A percentile compares a stretch with the other conserved stretches of the same genome.
phyloP scores from a whole-genome alignment of 805 yeast species.

The Saccharomycopsis babjevae region DNA sequence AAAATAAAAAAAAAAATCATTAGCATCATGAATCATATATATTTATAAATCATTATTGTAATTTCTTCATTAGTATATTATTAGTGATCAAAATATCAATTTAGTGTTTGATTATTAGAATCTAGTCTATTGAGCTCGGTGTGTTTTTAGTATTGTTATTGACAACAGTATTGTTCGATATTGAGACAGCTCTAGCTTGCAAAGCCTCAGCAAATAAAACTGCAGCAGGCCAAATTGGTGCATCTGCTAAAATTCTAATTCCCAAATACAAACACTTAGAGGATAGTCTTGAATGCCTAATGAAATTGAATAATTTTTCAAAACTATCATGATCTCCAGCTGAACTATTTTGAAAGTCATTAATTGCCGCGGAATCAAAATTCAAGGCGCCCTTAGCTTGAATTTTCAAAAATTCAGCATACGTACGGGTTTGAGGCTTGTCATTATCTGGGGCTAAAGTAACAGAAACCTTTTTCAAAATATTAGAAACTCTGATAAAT shows the following conservation, averaged over 20 bases:
- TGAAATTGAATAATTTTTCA: conserved; percentile 36
- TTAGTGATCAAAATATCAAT: not conserved
- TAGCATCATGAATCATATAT: not conserved
- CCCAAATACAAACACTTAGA: conserved; percentile 57
- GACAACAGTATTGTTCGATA: conserved; percentile 14
- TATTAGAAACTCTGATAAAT: conserved; percentile 55
- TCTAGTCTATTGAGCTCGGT: not conserved
- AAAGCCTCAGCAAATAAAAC: conserved; percentile 71
- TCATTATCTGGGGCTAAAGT: conserved; percentile 43
- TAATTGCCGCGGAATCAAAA: conserved; percentile 36
- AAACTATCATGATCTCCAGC: conserved; percentile 33
- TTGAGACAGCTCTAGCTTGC: conserved; percentile 47
- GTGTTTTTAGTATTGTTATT: not conserved
- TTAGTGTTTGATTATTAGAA: not conserved
- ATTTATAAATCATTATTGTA: not conserved
- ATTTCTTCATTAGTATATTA: not conserved
- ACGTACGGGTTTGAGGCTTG: conserved; percentile 34
- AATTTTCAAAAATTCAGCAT: conserved; percentile 46
- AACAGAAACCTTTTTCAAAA: conserved; percentile 50
- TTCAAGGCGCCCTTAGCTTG: conserved; percentile 54
- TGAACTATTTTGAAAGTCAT: conserved; percentile 39
- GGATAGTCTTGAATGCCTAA: conserved; percentile 41
- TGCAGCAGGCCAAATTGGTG: conserved; percentile 81
- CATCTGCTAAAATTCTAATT: conserved; percentile 68
- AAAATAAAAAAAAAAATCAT: not conserved